Conservation (phyloP, 176 grass and related monocot species). For the Puya raimondii region DNA sequence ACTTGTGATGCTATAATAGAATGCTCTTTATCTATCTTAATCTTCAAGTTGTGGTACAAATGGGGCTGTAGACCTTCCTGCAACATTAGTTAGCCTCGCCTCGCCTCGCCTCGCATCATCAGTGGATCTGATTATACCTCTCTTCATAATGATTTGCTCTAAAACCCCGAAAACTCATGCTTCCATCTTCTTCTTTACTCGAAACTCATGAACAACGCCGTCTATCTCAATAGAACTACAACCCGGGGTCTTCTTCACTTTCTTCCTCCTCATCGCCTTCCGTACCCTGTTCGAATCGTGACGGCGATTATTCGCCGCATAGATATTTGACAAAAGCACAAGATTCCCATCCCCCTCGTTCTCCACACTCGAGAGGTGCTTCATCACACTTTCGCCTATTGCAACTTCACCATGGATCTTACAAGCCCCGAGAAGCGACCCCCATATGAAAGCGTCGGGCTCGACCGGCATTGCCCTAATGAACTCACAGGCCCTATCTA, state of each 20-base stretch:
- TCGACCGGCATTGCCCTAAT: slow-evolving; percentile 38
- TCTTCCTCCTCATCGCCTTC: slow-evolving; percentile 44
- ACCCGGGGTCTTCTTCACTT: slow-evolving; percentile 43
- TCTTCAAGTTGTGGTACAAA: too few species aligned
- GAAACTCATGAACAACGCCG: slow-evolving; percentile 69
- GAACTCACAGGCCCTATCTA: slow-evolving; percentile 41
- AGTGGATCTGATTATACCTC: neutral
- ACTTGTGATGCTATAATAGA: too few species aligned
- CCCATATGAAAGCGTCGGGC: slow-evolving; percentile 44
- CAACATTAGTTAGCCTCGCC: too few species aligned
- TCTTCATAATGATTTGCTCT: neutral
- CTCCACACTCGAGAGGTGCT: neutral
- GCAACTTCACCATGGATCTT: slow-evolving; percentile 27
- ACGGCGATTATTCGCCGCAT: slow-evolving; percentile 25
- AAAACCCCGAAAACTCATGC: neutral
- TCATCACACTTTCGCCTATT: slow-evolving; percentile 39
- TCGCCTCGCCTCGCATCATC: too few species aligned
- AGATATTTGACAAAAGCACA: slow-evolving; percentile 64
- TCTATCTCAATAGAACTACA: slow-evolving; percentile 67
- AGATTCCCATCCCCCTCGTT: slow-evolving; percentile 30
- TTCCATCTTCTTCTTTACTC: slow-evolving; percentile 22
- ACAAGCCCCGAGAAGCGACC: slow-evolving; percentile 65
- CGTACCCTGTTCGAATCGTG: slow-evolving; percentile 25
- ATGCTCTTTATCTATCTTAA: too few species aligned
- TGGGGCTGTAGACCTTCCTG: too few species aligned